Conservation (phyloP, 2,329 filamentous ascomycete species). For the Amesomyces nigricolor region DNA sequence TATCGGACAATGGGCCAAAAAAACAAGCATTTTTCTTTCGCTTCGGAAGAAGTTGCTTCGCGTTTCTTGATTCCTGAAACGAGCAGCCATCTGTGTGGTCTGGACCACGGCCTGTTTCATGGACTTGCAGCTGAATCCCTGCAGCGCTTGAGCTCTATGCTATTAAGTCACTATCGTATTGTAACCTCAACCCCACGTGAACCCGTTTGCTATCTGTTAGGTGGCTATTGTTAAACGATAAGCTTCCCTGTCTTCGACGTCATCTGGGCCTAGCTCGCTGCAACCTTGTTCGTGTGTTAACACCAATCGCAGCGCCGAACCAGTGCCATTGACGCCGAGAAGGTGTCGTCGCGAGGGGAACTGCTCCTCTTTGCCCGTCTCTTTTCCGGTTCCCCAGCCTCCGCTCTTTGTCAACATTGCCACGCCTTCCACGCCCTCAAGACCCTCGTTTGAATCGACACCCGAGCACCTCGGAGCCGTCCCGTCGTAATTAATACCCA, state of each 20-base stretch:
- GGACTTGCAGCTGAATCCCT: neutral
- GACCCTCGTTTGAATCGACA: neutral
- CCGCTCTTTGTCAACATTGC: too few species aligned
- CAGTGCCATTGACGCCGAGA: neutral
- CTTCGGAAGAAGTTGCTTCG: too few species aligned
- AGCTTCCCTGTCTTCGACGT: conserved; percentile 9
- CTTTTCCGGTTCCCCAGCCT: neutral
- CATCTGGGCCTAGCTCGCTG: conserved; percentile 9
- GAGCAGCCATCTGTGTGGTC: too few species aligned
- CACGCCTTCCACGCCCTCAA: too few species aligned
- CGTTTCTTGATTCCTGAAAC: too few species aligned
- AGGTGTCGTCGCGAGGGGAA: too few species aligned
- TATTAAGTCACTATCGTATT: neutral
- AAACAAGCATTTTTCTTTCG: too few species aligned
- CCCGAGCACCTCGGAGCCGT: neutral
- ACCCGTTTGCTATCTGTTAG: too few species aligned
- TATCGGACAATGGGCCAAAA: too few species aligned
- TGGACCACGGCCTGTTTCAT: too few species aligned
- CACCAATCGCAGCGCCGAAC: neutral
- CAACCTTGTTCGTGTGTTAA: conserved; percentile 17
- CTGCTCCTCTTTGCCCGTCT: neutral
- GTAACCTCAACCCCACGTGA: neutral
- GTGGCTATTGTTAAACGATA: too few species aligned
- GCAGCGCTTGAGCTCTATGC: neutral
- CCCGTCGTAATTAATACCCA: too few species aligned